A percentile compares a stretch with the other conserved stretches of the same genome.
These are phyloP conservation scores for Pseudogymnoascus verrucosus DNA, from an alignment of 2,329 filamentous ascomycete species.

Conservation along the genomic window DNA sequence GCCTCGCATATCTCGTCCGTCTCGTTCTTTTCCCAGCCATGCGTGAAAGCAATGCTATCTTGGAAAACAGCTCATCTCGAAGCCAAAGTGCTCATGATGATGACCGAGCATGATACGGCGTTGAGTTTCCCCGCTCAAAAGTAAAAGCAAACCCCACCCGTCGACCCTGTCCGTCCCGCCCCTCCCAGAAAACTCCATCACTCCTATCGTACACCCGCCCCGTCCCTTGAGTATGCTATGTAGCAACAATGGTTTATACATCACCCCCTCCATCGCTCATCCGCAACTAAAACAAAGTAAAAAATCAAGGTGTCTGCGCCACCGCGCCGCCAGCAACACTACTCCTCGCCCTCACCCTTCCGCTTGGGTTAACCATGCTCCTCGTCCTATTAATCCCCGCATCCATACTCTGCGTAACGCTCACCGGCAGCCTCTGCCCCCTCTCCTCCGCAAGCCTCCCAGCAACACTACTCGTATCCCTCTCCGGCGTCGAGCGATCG, in stretches of 20 bases:
- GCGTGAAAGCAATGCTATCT: neutral
- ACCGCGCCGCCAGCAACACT: neutral
- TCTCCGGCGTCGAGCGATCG: conserved; percentile 37
- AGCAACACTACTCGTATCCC: conserved; percentile 30
- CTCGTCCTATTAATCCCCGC: conserved; percentile 8
- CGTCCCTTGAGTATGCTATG: neutral
- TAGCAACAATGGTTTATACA: conserved; percentile 6
- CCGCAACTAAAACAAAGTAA: no score
- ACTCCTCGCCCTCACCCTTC: neutral
- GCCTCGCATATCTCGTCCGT: neutral
- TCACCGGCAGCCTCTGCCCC: conserved; percentile 37
- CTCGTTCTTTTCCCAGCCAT: neutral
- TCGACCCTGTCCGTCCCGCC: neutral
- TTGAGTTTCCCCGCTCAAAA: neutral
- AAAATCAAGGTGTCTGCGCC: conserved; percentile 3
- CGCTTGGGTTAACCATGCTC: neutral
- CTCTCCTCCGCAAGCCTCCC: conserved; percentile 36
- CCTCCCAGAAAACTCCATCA: neutral
- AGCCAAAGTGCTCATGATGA: neutral
- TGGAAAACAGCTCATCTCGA: neutral
- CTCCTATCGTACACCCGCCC: neutral
- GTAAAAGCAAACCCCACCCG: neutral
- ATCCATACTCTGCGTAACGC: conserved; percentile 24
- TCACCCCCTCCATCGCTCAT: neutral
- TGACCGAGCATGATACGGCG: neutral